Base-by-base conservation (phyloP, 2,329 filamentous ascomycete species). In the Chaetothyriales sp. region DNA sequence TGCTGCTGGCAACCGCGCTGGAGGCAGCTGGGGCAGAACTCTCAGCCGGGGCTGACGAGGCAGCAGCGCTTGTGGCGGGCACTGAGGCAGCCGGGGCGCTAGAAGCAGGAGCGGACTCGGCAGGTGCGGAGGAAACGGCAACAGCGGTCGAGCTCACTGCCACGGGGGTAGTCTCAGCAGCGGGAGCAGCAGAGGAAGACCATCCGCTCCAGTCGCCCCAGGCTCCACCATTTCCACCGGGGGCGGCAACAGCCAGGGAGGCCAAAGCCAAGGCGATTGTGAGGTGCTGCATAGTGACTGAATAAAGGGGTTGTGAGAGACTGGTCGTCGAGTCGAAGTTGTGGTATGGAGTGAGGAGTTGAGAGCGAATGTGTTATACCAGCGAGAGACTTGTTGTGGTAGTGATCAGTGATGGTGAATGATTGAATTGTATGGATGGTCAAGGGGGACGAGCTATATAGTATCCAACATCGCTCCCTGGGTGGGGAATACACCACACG, bases 261-360 rank as follows among this genome's bases (percentile, higher is more conserved):
- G 54, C 56, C 28, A 58, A 49, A 36, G 55, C 57, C 12, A 57
- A 51, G 42, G 57, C 36, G 45, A 59, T 28, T 42, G 55, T 44
- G 19, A 56, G 50, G 48, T 54, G 54, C 58, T 54, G 54, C 58
- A 60, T 60, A 26, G 36, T 59, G 54, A 46, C 18, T 47, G 26
- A 22, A 18, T 32, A n/a, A 7, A 1, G 6, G 20, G 8, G 4
- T 5, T 25, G 26, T 22, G 15, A 10, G 32, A 25, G 32, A n/a
- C n/a, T 60, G 43, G 42, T 59, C 51, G 44, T 19, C 42, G 26
- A 22, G 25, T 25, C 12, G 19, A 10, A 3, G 20, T 10, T 10
- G 2, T 3, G 15, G 45, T 15, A 26, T 46, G 44, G n/a, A n/a
- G n/a, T n/a, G 26, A 44, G 18, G 19, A 26, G 9, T 47, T 8